Evolutionary conservation across 352 stramenopile genomes (phyloP).

Genomic region (Globisporangium echinulatum): DNA sequence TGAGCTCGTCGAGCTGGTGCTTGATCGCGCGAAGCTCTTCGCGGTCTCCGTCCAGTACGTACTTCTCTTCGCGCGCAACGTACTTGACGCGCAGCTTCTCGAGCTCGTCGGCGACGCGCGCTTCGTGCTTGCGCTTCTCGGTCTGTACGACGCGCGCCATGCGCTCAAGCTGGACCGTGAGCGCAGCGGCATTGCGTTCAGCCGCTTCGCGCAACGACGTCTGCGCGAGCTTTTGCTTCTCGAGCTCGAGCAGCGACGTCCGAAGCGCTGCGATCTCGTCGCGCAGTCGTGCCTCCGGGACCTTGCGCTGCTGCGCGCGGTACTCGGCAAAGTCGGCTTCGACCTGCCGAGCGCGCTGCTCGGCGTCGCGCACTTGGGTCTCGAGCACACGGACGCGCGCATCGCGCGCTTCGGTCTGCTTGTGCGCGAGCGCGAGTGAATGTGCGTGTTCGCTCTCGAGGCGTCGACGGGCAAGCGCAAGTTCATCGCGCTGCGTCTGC

Average conservation of each 20-base stretch:
- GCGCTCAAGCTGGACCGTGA: slow-evolving; percentile 56
- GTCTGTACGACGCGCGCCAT: slow-evolving; percentile 38
- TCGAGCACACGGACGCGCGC: slow-evolving; percentile 34
- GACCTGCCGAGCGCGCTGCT: slow-evolving; percentile 43
- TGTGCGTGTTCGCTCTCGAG: slow-evolving; percentile 65
- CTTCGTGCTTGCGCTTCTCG: slow-evolving; percentile 72
- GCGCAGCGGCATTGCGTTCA: slow-evolving; percentile 24
- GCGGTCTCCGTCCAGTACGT: slow-evolving; percentile 70
- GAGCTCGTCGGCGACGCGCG: slow-evolving; percentile 51
- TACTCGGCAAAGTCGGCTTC: slow-evolving; percentile 70
- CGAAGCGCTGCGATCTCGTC: slow-evolving; percentile 66
- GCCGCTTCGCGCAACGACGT: slow-evolving; percentile 30
- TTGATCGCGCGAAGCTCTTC: slow-evolving; percentile 79
- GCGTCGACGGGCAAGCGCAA: slow-evolving; percentile 38
- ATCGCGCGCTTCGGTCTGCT: slow-evolving; percentile 47
- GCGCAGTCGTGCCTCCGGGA: slow-evolving; percentile 57
- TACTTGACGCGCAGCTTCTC: slow-evolving; percentile 81
- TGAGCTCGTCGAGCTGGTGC: slow-evolving; percentile 69
- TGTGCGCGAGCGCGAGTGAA: slow-evolving; percentile 40
- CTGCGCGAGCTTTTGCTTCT: slow-evolving; percentile 49
- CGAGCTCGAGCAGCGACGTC: slow-evolving; percentile 44
- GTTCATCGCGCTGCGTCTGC: slow-evolving; percentile 46
- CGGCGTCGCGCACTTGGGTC: slow-evolving; percentile 32
- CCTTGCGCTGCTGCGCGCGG: slow-evolving; percentile 61
- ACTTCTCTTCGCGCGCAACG: slow-evolving; percentile 70